Conservation (phyloP, 1,139 yeast genomes). For the Yamadazyma blattariae region DNA sequence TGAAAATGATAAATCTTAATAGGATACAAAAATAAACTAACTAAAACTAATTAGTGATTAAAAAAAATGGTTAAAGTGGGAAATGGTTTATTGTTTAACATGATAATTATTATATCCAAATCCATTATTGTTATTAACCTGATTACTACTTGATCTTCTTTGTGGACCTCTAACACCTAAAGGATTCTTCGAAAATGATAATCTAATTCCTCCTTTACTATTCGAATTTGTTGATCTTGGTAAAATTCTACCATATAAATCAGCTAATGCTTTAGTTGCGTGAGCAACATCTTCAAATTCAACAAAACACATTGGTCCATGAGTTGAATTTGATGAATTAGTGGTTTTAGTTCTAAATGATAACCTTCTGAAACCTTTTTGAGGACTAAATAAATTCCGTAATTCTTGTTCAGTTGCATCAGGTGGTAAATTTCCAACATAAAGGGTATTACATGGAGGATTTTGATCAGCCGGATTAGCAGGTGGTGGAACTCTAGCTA, state of each 20-base stretch:
- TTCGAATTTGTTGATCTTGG: slow-evolving; percentile 67
- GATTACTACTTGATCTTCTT: slow-evolving; percentile 41
- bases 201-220: slow-evolving; percentile 90
- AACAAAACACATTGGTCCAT: slow-evolving; percentile 99
- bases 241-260: slow-evolving; percentile 81
- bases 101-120: slow-evolving; percentile 10
- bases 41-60: too few relatives aligned
- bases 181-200: slow-evolving; percentile 93
- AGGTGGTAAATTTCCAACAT: slow-evolving; percentile 95
- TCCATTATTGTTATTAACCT: slow-evolving; percentile 21
- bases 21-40: too few relatives aligned
- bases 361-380: slow-evolving; percentile 87
- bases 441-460: slow-evolving; percentile 96
- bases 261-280: slow-evolving; percentile 92
- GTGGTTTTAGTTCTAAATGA: slow-evolving; percentile 72
- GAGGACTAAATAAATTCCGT: slow-evolving; percentile 81
- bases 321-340: slow-evolving; percentile 40
- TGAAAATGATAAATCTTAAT: too few relatives aligned
- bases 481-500: slow-evolving; percentile 88
- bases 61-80: too few relatives aligned
- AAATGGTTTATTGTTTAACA: slow-evolving; percentile 10
- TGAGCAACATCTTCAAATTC: slow-evolving; percentile 94
- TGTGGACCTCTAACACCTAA: slow-evolving; percentile 87
- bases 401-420: slow-evolving; percentile 95
- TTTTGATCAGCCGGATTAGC: slow-evolving; percentile 99